phyloP scores from a whole-genome alignment of 1,284 basidiomycete genomes.

The Microbotryomycetes sp. region DNA sequence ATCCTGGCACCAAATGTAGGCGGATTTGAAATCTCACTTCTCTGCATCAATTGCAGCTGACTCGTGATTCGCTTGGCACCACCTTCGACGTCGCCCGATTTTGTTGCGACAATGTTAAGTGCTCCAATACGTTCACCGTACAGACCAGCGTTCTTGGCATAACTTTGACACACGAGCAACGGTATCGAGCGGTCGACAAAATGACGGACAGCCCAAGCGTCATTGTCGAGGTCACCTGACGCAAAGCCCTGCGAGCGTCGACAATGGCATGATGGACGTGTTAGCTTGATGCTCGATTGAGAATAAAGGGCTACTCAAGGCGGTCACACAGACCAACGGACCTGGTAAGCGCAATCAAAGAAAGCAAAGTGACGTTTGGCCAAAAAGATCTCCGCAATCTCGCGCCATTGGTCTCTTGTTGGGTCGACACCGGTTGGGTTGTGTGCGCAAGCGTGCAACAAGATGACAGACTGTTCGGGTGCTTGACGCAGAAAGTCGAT shows the following conservation, averaged over 20 bases:
- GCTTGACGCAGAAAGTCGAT: constrained; percentile 59
- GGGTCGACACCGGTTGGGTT: constrained; percentile 96
- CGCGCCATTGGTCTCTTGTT: constrained; percentile 78
- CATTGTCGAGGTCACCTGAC: constrained; percentile 76
- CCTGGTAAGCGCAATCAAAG: constrained; percentile 94
- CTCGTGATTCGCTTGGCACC: constrained; percentile 67
- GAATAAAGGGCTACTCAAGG: constrained; percentile 45
- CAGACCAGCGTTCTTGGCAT: constrained; percentile 91
- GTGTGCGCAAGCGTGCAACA: constrained; percentile 81
- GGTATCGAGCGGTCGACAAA: constrained; percentile 70
- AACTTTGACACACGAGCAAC: constrained; percentile 87
- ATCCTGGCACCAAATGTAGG: constrained; percentile 83
- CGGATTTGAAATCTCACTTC: constrained; percentile 89
- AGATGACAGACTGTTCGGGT: constrained; percentile 69
- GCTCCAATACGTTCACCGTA: constrained; percentile 87
- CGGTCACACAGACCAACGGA: constrained; percentile 58
- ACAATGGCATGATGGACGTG: too few relatives aligned
- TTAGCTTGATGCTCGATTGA: neutral
- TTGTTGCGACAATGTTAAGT: constrained; percentile 58
- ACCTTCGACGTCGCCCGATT: constrained; percentile 50
- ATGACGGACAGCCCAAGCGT: constrained; percentile 91
- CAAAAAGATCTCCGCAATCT: constrained; percentile 67
- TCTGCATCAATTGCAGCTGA: constrained; percentile 78
- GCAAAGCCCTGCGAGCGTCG: constrained; percentile 47
- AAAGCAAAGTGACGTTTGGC: constrained; percentile 78